Percentiles rank a stretch among this genome's conserved stretches.
Conservation (phyloP, 768 basidiomycete species). For the Mycena pura region DNA sequence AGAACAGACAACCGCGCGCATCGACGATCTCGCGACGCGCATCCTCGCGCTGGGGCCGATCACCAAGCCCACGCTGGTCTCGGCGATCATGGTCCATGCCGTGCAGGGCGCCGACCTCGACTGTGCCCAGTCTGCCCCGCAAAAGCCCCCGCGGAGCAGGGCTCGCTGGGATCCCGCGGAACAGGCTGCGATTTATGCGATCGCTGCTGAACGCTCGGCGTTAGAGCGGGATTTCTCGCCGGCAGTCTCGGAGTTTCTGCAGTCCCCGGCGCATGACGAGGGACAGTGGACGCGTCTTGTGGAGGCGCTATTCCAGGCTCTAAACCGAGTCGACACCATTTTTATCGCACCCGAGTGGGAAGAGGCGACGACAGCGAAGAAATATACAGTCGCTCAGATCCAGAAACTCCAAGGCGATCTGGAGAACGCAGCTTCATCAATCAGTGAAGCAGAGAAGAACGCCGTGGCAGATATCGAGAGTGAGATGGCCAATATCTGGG, state of each 20-base stretch:
- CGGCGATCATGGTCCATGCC: slow-evolving; percentile 17
- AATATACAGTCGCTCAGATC: background rate
- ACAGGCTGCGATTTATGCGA: slow-evolving; percentile 5
- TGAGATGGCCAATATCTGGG: slow-evolving; percentile 8
- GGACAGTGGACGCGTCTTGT: slow-evolving; percentile 12
- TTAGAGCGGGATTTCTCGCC: slow-evolving; percentile 6
- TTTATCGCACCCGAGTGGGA: slow-evolving; percentile 5
- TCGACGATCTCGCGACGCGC: slow-evolving; percentile 10
- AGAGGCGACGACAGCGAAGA: background rate
- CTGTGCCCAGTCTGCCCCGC: background rate
- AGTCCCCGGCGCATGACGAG: background rate
- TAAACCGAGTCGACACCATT: slow-evolving; percentile 15
- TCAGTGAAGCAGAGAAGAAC: slow-evolving; percentile 3
- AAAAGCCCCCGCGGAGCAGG: background rate
- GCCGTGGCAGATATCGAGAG: background rate
- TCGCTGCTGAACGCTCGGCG: background rate
- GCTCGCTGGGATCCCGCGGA: background rate
- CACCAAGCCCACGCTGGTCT: slow-evolving; percentile 5
- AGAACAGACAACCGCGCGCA: slow-evolving; percentile 13
- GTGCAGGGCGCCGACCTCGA: slow-evolving; percentile 18
- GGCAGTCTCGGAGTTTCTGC: slow-evolving; percentile 7
- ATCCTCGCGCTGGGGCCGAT: slow-evolving; percentile 15
- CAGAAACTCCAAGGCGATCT: background rate
- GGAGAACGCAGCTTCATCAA: background rate
- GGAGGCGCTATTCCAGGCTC: slow-evolving; percentile 16